A percentile compares a stretch with the other conserved stretches of the same genome.
phyloP scores from a whole-genome alignment of 2,329 filamentous ascomycete genomes.

The Aspergillus fumigatus region DNA sequence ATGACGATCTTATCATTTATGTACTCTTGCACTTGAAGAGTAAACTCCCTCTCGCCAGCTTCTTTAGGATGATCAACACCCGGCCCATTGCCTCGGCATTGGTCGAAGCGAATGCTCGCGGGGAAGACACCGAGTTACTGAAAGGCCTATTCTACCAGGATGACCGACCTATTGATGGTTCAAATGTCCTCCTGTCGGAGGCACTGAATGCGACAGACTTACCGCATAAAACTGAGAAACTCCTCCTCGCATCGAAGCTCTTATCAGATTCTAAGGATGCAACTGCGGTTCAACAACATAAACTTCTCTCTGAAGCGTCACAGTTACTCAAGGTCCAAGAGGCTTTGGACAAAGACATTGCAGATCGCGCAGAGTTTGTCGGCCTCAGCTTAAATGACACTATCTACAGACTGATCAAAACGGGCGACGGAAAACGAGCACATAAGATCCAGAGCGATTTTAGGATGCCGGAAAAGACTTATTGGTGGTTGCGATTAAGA shows the following conservation, averaged over 20 bases:
- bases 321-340: slow-evolving; percentile 83
- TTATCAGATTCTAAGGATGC: slow-evolving; percentile 79
- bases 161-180: slow-evolving; percentile 81
- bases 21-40: slow-evolving; percentile 85
- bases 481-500: slow-evolving; percentile 80
- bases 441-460: slow-evolving; percentile 89
- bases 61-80: slow-evolving; percentile 86
- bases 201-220: slow-evolving; percentile 69
- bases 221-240: slow-evolving; percentile 72
- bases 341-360: slow-evolving; percentile 76
- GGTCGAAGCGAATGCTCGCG: slow-evolving; percentile 76
- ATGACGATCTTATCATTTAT: slow-evolving; percentile 87
- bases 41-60: slow-evolving; percentile 82
- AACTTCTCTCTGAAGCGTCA: slow-evolving; percentile 72
- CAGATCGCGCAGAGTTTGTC: slow-evolving; percentile 58
- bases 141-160: slow-evolving; percentile 98
- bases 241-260: slow-evolving; percentile 79
- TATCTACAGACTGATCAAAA: slow-evolving; percentile 77
- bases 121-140: slow-evolving; percentile 74
- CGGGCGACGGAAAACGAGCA: slow-evolving; percentile 78
- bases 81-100: slow-evolving; percentile 82
- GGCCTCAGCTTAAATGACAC: slow-evolving; percentile 89
- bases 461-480: slow-evolving; percentile 84
- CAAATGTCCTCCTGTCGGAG: slow-evolving; percentile 80
- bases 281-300: slow-evolving; percentile 60